Conservation (phyloP, 169 alveolate genomes). For the Plasmodium relictum region DNA sequence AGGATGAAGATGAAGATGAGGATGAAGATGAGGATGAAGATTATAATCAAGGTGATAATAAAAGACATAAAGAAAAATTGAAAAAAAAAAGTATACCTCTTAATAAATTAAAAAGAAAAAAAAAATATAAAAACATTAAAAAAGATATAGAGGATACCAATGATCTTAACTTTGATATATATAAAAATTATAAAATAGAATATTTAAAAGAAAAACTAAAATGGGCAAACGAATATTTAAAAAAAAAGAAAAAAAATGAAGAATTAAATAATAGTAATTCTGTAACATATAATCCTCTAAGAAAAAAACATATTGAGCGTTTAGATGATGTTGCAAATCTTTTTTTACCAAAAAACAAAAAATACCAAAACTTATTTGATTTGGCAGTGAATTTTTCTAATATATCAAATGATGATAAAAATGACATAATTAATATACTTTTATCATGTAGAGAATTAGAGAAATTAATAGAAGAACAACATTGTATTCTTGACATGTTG, state of each 20-base stretch:
- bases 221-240: conserved; percentile 57
- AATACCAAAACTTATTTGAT: conserved; percentile 36
- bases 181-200: conserved; percentile 59
- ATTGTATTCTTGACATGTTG: conserved; percentile 86
- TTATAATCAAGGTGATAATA: neutral
- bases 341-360: conserved; percentile 36
- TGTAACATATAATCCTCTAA: neutral
- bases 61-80: neutral
- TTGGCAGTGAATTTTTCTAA: conserved; percentile 28
- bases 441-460: conserved; percentile 88
- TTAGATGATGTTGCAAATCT: conserved; percentile 47
- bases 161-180: conserved; percentile 27
- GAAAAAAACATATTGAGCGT: conserved; percentile 35
- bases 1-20: neutral
- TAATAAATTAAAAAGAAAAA: neutral
- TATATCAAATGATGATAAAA: conserved; percentile 77
- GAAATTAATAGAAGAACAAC: conserved; percentile 89
- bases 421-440: conserved; percentile 84
- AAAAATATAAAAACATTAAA: conserved; percentile 2
- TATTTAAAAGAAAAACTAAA: conserved; percentile 39
- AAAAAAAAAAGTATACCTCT: neutral
- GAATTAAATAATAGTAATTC: neutral
- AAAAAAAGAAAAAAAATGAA: conserved; percentile 5
- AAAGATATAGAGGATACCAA: conserved; percentile 32
- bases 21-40: neutral